Percentiles rank a stretch among this genome's conserved stretches.
Conservation (phyloP, 148 eudicot species). For the Camellia lanceoleosa region DNA sequence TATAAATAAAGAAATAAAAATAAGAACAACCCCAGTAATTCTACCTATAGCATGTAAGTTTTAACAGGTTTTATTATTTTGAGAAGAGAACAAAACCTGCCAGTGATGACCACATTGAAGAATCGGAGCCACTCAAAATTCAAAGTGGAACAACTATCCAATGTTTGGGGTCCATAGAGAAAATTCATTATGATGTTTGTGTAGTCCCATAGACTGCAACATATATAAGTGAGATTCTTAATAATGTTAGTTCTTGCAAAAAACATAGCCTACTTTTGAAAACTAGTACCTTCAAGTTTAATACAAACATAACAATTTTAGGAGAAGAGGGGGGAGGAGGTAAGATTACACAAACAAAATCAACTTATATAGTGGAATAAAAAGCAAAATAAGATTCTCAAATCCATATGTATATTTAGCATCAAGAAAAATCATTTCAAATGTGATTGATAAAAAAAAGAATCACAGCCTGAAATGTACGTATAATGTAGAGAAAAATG, state of each 20-base stretch:
- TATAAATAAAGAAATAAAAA: not conserved
- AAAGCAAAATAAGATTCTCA: too few relatives aligned
- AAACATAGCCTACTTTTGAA: not conserved
- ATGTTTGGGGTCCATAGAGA: conserved; percentile 57
- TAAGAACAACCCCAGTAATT: not conserved
- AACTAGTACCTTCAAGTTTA: too few relatives aligned
- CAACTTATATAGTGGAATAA: not conserved
- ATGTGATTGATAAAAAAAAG: too few relatives aligned
- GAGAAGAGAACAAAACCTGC: conserved; percentile 57
- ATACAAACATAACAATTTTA: too few relatives aligned
- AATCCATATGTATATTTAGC: too few relatives aligned
- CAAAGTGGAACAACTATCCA: conserved; percentile 33
- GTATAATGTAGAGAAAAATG: too few relatives aligned
- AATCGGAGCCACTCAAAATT: conserved; percentile 81
- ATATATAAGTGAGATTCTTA: conserved; percentile 8
- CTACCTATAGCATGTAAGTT: not conserved
- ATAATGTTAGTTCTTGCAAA: conserved; percentile 8
- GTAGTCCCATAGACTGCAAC: conserved; percentile 78
- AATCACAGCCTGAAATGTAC: too few relatives aligned
- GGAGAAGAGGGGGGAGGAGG: too few relatives aligned
- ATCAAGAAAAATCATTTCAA: too few relatives aligned
- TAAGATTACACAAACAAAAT: too few relatives aligned
- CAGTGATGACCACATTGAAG: conserved; percentile 93
- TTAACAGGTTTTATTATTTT: not conserved
- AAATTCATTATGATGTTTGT: conserved; percentile 49